Evolutionary conservation across 768 basidiomycete genomes (phyloP), one percentile per base, ranked within the genome.

Genomic region (Amanita polypyramis): DNA sequence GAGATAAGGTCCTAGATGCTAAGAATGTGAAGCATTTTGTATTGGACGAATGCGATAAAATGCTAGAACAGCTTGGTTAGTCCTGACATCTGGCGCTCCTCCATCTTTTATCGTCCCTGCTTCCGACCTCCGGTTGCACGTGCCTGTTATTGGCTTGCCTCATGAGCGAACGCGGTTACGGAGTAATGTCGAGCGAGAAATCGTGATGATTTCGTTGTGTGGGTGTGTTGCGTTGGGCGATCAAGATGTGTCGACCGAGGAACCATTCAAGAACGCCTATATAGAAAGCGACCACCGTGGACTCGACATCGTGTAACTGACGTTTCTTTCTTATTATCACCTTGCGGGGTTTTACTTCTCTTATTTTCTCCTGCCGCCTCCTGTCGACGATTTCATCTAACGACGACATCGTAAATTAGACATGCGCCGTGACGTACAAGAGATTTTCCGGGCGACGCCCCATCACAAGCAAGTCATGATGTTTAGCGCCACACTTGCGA

Each of bases 401-500:
- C 80, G 62, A 64, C 77, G 73, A 75, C 76, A 74, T 70, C 76
- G 72, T 72, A 73, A 72, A 75, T 68, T 80, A 99, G 96, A 98
- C 84, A 99, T 99, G 96, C 95, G 96, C 73, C 91, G 96, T 62
- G 96, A 99, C 65, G 95, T 99, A 55, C 96, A 99, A 81, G 96
- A 99, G 73, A 98, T 99, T 60, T 99, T 98, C 80, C 85, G 95
- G 59, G 79, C 91, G 14, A 98, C 96, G 15, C 96, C 96, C 43
- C 95, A 96, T 68, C 93, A 96, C 78, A 99, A 99, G 74, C 95
- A 99, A 76, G 96, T 99, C 56, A 99, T 99, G 96, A 99, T 99
- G 96, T 99, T 99, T 76, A 95, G 92, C 58, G 96, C 96, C 34
- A 99, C 96, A 1, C 70, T 99, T 52, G 82, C 91, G 49, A 98